Evolutionary conservation across 768 basidiomycete genomes (phyloP), one percentile per base, ranked within the genome.

Genomic region (Suillus subaureus): DNA sequence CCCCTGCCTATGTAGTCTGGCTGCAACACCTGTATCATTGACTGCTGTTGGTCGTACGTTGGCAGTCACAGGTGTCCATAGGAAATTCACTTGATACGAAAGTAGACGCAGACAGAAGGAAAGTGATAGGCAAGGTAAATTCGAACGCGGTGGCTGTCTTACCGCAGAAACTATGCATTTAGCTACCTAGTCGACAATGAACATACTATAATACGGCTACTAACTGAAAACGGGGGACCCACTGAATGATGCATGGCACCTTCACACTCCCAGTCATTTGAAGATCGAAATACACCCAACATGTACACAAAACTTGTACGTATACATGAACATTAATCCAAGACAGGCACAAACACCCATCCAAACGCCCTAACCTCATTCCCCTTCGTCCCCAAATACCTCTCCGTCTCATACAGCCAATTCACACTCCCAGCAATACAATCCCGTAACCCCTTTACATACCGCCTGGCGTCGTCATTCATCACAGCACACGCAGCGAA

Each of bases 391-490:
- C 85, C 86, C 58, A 90, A 83, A 70, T 84, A 89, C 52, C 87
- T 70, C 65, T 88, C 83, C 0, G 84, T 87, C 74, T 89, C 87
- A 68, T 89, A 90, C 42, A 81, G 66, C 88, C 88, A 89, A 68
- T 89, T 83, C n/a, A 86, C 69, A n/a, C 78, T 79, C 9, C 89
- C 89, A 3, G 82, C 79, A 45, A 90, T 80, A 67, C 81, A 85
- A 66, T 88, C 84, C 42, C 83, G 82, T 35, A 89, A 72, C 8
- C 83, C 83, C n/a, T 76, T 81, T 35, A 85, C 74, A 68, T 85
- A 87, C 5, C 69, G 73, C 26, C 69, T 70, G 33, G 74, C 72
- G 61, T 80, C 77, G 57, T 54, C 67, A 60, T 71, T 67, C 64
- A 45, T 61, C 56, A 40, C 67, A 28, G 16, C 51, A 4, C 68